Evolutionary conservation across 2,329 filamentous ascomycete genomes (phyloP).

Genomic region (Fusarium gaditjirri): DNA sequence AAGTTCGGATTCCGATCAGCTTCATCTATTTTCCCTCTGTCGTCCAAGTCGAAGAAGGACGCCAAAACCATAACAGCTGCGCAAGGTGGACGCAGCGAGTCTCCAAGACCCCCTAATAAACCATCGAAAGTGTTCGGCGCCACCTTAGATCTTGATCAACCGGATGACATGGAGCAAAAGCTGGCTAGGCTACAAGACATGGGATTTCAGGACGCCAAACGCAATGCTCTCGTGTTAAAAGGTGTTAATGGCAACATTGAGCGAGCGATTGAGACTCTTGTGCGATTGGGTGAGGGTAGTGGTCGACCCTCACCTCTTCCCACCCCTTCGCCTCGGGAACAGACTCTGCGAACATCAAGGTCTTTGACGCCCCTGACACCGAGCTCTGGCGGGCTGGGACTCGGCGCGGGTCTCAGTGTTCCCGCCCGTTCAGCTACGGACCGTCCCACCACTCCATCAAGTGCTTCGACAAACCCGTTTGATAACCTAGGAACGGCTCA

Average conservation of each 20-base stretch:
- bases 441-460: constrained; percentile 54
- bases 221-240: constrained; percentile 84
- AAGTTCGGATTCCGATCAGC: constrained; percentile 67
- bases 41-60: constrained; percentile 69
- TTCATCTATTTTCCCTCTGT: constrained; percentile 75
- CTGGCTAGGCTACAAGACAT: constrained; percentile 83
- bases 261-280: constrained; percentile 83
- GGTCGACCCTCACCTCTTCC: constrained; percentile 52
- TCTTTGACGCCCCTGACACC: constrained; percentile 65
- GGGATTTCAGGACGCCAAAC: constrained; percentile 87
- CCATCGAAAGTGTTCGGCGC: constrained; percentile 76
- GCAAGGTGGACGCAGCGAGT: constrained; percentile 45
- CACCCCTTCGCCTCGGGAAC: constrained; percentile 57
- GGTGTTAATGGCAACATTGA: constrained; percentile 87
- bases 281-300: constrained; percentile 80
- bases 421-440: constrained; percentile 46
- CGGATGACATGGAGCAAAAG: constrained; percentile 78
- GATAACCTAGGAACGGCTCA: constrained; percentile 66
- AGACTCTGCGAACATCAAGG: constrained; percentile 59
- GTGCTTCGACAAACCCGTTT: constrained; percentile 73
- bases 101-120: constrained; percentile 66
- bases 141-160: constrained; percentile 65
- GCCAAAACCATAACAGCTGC: constrained; percentile 47
- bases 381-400: constrained; percentile 44
- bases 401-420: constrained; percentile 49